These are phyloP conservation scores for Liriodendron chinense DNA, from an alignment of 164 flowering plant genomes.

Conservation along the genomic window DNA sequence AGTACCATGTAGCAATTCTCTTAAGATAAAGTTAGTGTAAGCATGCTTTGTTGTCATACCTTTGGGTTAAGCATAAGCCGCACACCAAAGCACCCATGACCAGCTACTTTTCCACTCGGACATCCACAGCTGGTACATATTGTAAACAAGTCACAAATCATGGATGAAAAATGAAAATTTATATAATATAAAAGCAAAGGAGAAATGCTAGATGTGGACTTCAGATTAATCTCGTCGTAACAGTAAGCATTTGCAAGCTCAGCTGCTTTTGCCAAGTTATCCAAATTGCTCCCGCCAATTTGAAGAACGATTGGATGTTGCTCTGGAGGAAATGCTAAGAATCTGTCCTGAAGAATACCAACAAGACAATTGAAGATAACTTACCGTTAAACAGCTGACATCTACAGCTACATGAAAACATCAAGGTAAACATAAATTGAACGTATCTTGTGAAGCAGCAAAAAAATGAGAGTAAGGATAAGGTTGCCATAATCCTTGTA, in stretches of 20 bases:
- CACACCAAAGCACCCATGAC: slow-evolving; percentile 97
- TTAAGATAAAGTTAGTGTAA: background rate
- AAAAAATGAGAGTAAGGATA: background rate
- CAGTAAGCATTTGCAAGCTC: slow-evolving; percentile 70
- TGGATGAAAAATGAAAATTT: background rate
- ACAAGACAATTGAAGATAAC: slow-evolving; percentile 10
- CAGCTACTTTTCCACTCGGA: slow-evolving; percentile 92
- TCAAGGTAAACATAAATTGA: background rate
- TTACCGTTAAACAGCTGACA: background rate
- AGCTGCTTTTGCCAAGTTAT: slow-evolving; percentile 81
- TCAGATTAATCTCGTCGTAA: slow-evolving; percentile 95
- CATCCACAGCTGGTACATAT: slow-evolving; percentile 79
- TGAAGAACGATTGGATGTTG: slow-evolving; percentile 96
- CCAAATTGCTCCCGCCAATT: slow-evolving; percentile 90
- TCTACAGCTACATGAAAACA: background rate
- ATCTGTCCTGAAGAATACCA: slow-evolving; percentile 69
- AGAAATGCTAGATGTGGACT: slow-evolving; percentile 38
- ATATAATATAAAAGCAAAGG: background rate
- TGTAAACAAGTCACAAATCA: slow-evolving; percentile 2
- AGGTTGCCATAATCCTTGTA: background rate
- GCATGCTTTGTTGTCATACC: slow-evolving; percentile 34
- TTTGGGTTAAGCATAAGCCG: slow-evolving; percentile 90
- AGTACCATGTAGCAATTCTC: background rate
- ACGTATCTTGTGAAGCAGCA: background rate
- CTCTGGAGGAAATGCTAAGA: slow-evolving; percentile 80